These are phyloP conservation scores for Dothiorella sarmentorum DNA, from an alignment of 2,329 filamentous ascomycete species.

Conservation along the genomic window DNA sequence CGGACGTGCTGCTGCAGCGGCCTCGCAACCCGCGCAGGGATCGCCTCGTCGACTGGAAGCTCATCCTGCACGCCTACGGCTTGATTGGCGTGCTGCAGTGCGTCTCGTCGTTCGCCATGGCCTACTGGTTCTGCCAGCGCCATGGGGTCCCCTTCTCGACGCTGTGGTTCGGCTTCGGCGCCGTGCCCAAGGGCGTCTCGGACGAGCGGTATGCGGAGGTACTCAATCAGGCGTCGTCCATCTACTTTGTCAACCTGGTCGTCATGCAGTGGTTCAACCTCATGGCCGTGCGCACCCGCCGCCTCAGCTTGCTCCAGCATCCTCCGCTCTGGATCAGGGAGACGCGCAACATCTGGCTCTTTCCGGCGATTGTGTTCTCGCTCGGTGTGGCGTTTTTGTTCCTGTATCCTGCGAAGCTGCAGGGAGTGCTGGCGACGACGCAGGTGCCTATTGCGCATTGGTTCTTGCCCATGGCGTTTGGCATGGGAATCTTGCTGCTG, in stretches of 20 bases:
- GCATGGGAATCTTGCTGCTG: slow-evolving; percentile 58
- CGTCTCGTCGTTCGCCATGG: slow-evolving; percentile 43
- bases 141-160: slow-evolving; percentile 63
- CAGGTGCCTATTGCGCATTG: slow-evolving; percentile 68
- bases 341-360: slow-evolving; percentile 65
- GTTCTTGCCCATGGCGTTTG: slow-evolving; percentile 73
- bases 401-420: slow-evolving; percentile 62
- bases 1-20: slow-evolving; percentile 66
- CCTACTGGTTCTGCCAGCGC: slow-evolving; percentile 44
- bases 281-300: slow-evolving; percentile 61
- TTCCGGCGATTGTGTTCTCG: slow-evolving; percentile 68
- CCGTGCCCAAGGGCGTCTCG: slow-evolving; percentile 46
- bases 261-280: slow-evolving; percentile 81
- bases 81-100: slow-evolving; percentile 59
- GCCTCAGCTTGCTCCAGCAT: slow-evolving; percentile 66
- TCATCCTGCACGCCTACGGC: slow-evolving; percentile 70
- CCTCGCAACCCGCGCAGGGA: slow-evolving; percentile 68
- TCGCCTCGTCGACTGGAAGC: slow-evolving; percentile 68
- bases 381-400: slow-evolving; percentile 64
- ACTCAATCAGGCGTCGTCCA: slow-evolving; percentile 64
- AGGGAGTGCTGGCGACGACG: slow-evolving; percentile 58
- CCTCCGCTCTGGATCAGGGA: slow-evolving; percentile 62
- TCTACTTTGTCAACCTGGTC: slow-evolving; percentile 78
- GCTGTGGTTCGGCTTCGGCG: slow-evolving; percentile 66
- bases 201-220: slow-evolving; percentile 53